Percentiles rank a stretch among this genome's conserved stretches.
These are phyloP conservation scores for Aspergillus calidoustus DNA, from an alignment of 2,329 filamentous ascomycete genomes.

Conservation along the genomic window DNA sequence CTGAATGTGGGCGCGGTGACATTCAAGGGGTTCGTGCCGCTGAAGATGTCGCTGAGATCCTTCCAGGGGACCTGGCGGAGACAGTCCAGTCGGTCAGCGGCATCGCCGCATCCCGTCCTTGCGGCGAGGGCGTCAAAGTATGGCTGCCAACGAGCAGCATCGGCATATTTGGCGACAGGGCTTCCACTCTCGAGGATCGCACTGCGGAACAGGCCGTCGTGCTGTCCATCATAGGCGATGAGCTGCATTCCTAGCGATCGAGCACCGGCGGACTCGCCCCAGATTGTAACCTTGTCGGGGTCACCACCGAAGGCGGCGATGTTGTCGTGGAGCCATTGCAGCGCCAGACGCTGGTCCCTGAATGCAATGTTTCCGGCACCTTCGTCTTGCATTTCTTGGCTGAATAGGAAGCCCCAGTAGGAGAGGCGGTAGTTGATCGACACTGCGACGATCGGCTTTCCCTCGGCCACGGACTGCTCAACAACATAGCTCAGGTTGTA, in stretches of 20 bases:
- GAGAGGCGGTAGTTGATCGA: constrained; percentile 57
- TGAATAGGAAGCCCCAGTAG: constrained; percentile 55
- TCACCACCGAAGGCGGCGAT: neutral
- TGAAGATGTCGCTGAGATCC: neutral
- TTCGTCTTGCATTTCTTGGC: constrained; percentile 29
- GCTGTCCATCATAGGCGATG: constrained; percentile 29
- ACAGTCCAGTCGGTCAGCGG: neutral
- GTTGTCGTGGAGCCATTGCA: constrained; percentile 10
- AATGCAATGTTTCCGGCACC: constrained; percentile 38
- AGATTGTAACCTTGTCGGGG: neutral
- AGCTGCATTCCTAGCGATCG: constrained; percentile 25
- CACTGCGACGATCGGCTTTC: constrained; percentile 56
- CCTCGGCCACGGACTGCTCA: constrained; percentile 53
- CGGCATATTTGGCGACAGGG: neutral
- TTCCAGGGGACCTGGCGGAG: neutral
- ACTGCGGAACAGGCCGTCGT: constrained; percentile 29
- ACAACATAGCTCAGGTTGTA: constrained; percentile 67
- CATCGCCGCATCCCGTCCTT: neutral
- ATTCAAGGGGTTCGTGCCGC: neutral
- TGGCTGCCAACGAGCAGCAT: constrained; percentile 9
- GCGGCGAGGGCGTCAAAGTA: neutral
- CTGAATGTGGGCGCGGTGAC: neutral
- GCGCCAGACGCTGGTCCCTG: constrained; percentile 38
- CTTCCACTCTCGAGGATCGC: constrained; percentile 27
- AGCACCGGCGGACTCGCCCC: neutral